Evolutionary conservation across 2,329 filamentous ascomycete species (phyloP).

Genomic region (Monilinia fructicola): DNA sequence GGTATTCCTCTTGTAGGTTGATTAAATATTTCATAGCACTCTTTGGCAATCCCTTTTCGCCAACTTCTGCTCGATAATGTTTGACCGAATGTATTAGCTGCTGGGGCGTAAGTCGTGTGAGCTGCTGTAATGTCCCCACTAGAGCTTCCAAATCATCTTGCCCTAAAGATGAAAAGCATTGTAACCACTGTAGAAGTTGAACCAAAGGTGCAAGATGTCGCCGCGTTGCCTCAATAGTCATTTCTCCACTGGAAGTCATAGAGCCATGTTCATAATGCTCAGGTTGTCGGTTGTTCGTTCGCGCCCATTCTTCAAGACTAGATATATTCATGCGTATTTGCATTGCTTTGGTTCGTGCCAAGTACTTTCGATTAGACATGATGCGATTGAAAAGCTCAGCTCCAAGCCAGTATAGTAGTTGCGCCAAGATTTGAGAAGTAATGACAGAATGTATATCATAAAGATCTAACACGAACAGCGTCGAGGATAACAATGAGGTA

Average conservation of each 20-base stretch:
- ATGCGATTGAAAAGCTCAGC: constrained; percentile 97
- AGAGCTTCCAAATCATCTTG: constrained; percentile 84
- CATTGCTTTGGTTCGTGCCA: constrained; percentile 97
- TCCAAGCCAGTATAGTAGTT: constrained; percentile 93
- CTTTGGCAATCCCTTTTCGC: constrained; percentile 88
- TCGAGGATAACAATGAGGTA: constrained; percentile 91
- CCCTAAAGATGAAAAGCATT: constrained; percentile 92
- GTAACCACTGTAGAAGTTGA: constrained; percentile 93
- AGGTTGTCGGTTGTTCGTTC: constrained; percentile 86
- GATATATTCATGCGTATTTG: constrained; percentile 99
- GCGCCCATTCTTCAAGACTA: constrained; percentile 91
- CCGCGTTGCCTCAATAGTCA: constrained; percentile 78
- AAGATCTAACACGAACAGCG: constrained; percentile 94
- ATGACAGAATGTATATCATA: constrained; percentile 99
- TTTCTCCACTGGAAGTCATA: constrained; percentile 80
- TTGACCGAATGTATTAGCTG: constrained; percentile 90
- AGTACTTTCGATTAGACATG: constrained; percentile 92
- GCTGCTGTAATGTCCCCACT: constrained; percentile 82
- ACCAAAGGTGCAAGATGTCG: constrained; percentile 87
- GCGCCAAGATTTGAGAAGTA: constrained; percentile 83
- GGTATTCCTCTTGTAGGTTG: constrained; percentile 73
- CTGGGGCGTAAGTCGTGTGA: constrained; percentile 79
- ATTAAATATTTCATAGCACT: constrained; percentile 83
- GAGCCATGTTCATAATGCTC: constrained; percentile 95
- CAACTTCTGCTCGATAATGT: constrained; percentile 91